Conservation (phyloP, 306 rosid species). For the Malus orientalis region DNA sequence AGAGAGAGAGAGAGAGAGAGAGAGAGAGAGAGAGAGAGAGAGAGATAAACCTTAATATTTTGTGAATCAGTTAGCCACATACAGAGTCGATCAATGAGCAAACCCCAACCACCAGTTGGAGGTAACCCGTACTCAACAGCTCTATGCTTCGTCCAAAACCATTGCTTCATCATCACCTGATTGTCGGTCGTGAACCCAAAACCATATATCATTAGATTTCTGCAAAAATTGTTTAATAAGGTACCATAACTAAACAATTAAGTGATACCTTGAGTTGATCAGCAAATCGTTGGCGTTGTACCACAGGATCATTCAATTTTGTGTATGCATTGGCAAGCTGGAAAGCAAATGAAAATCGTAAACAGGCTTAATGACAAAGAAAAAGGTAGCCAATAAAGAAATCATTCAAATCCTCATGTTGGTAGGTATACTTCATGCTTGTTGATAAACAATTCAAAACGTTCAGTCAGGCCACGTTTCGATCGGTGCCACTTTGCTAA, state of each 20-base stretch:
- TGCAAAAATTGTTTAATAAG: not conserved
- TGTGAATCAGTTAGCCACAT: slow-evolving; percentile 83
- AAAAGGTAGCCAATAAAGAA: not conserved
- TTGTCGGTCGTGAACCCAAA: slow-evolving; percentile 61
- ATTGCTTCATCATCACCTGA: slow-evolving; percentile 95
- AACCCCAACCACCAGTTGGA: slow-evolving; percentile 96
- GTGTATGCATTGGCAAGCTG: slow-evolving; percentile 91
- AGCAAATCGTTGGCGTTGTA: slow-evolving; percentile 80
- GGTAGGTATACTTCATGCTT: slow-evolving; percentile 58
- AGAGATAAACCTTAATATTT: slow-evolving; percentile 62
- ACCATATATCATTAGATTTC: not conserved
- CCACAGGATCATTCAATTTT: slow-evolving; percentile 91
- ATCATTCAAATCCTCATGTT: not conserved
- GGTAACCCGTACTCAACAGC: slow-evolving; percentile 94
- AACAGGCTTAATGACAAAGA: not conserved
- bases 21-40: not conserved
- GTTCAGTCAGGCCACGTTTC: slow-evolving; percentile 75
- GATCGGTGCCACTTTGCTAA: slow-evolving; percentile 93
- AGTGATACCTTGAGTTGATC: slow-evolving; percentile 78
- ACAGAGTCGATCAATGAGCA: slow-evolving; percentile 75
- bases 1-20: not conserved
- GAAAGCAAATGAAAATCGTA: slow-evolving; percentile 14
- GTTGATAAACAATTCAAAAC: slow-evolving; percentile 78
- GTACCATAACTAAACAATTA: not conserved
- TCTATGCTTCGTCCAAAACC: slow-evolving; percentile 73